Percentiles rank a stretch among this genome's conserved stretches.
phyloP scores from a whole-genome alignment of 2,329 filamentous ascomycete genomes.

The Elsinoe necatrix region DNA sequence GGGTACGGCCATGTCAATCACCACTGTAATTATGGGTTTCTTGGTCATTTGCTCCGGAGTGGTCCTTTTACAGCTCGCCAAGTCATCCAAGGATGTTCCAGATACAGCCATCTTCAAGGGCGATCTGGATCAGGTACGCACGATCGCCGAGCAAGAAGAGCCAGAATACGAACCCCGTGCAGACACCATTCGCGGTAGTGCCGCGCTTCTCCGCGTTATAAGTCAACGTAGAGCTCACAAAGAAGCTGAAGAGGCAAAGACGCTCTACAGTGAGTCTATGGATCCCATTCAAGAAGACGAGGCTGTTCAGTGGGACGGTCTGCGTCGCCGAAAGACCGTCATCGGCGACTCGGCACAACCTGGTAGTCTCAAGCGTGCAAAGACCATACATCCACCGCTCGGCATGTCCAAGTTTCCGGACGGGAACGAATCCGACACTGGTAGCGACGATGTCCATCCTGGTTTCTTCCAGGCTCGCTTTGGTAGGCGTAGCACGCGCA shows the following conservation, averaged over 20 bases:
- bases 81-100: slow-evolving; percentile 94
- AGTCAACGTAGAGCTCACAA: slow-evolving; percentile 67
- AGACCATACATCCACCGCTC: slow-evolving; percentile 61
- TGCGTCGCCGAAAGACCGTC: slow-evolving; percentile 63
- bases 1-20: slow-evolving; percentile 68
- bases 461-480: slow-evolving; percentile 38
- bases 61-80: slow-evolving; percentile 87
- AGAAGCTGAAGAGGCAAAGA: slow-evolving; percentile 69
- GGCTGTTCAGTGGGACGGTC: slow-evolving; percentile 81
- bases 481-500: slow-evolving; percentile 18
- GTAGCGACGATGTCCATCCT: slow-evolving; percentile 36
- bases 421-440: slow-evolving; percentile 45
- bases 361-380: slow-evolving; percentile 39
- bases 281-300: slow-evolving; percentile 72
- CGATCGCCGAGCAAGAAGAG: slow-evolving; percentile 89
- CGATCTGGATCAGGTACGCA: slow-evolving; percentile 88
- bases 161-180: slow-evolving; percentile 95
- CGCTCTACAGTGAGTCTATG: slow-evolving; percentile 74
- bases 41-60: slow-evolving; percentile 89
- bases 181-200: slow-evolving; percentile 85
- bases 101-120: slow-evolving; percentile 87
- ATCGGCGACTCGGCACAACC: slow-evolving; percentile 30
- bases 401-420: slow-evolving; percentile 82
- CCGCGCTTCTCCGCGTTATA: slow-evolving; percentile 76
- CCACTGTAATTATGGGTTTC: slow-evolving; percentile 88